Conservation (phyloP, 768 basidiomycete genomes). For the Trametes cingulata region DNA sequence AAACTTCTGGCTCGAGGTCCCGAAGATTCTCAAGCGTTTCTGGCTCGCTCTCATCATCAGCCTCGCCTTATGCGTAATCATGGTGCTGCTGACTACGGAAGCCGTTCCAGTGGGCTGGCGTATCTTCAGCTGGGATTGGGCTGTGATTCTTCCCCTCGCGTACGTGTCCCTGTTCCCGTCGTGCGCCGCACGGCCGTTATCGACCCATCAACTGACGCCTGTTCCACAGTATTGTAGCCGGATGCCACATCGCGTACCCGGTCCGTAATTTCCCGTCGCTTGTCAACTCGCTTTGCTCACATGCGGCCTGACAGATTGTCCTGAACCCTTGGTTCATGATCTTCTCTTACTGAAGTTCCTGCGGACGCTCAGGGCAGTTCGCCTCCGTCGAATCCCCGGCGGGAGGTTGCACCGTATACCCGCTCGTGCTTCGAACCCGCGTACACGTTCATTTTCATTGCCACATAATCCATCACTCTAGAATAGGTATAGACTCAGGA, state of each 20-base stretch:
- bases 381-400: conserved; percentile 1
- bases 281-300: conserved; percentile 7
- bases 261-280: conserved; percentile 41
- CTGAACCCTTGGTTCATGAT: conserved; percentile 90
- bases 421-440: background rate
- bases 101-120: conserved; percentile 67
- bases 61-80: conserved; percentile 48
- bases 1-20: conserved; percentile 90
- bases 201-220: background rate
- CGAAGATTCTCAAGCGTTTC: conserved; percentile 79
- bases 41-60: conserved; percentile 62
- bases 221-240: conserved; percentile 53
- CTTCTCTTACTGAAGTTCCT: conserved; percentile 52
- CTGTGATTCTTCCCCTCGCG: conserved; percentile 73
- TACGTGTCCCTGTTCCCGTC: conserved; percentile 40
- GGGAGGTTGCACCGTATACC: background rate
- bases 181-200: background rate
- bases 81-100: conserved; percentile 52
- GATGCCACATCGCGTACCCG: conserved; percentile 75
- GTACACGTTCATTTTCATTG: background rate
- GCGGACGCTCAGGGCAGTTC: conserved; percentile 4
- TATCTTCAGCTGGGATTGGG: conserved; percentile 63
- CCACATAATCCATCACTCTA: background rate
- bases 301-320: conserved; percentile 53
- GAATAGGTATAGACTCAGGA: background rate